These are phyloP conservation scores for Hydnum rufescens DNA, from an alignment of 768 basidiomycete species.

Conservation along the genomic window DNA sequence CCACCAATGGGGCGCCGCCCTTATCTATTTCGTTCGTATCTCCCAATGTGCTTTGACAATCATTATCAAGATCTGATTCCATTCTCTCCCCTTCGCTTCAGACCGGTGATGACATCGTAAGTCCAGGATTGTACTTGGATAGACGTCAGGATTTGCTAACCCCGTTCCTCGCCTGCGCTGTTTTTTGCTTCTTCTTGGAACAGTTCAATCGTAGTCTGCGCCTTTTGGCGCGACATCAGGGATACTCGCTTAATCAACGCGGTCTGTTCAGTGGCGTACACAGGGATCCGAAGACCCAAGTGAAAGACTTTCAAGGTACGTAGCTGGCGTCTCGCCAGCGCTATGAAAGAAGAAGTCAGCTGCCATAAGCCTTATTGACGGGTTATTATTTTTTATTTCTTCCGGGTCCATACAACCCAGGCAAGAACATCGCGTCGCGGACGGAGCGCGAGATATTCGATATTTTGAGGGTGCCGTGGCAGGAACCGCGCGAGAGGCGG, in stretches of 20 bases:
- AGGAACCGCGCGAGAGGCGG: conserved; percentile 62
- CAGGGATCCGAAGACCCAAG: conserved; percentile 42
- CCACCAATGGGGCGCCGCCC: conserved; percentile 55
- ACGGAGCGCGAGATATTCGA: conserved; percentile 77
- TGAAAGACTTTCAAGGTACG: conserved; percentile 39
- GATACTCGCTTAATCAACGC: conserved; percentile 74
- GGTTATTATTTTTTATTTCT: too few relatives aligned
- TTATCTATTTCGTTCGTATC: conserved; percentile 67
- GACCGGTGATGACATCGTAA: conserved; percentile 67
- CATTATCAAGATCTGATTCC: background rate
- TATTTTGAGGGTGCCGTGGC: conserved; percentile 62
- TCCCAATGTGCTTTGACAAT: background rate
- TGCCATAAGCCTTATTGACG: background rate
- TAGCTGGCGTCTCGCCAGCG: conserved; percentile 3
- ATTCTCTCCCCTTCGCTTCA: too few relatives aligned
- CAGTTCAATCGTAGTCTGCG: conserved; percentile 86
- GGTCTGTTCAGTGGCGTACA: conserved; percentile 58
- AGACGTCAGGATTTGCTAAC: too few relatives aligned
- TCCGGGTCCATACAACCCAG: too few relatives aligned
- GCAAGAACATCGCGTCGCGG: conserved; percentile 52
- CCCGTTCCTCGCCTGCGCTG: background rate
- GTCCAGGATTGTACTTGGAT: too few relatives aligned
- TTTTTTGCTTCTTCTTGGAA: background rate
- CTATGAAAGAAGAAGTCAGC: background rate
- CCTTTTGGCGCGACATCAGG: conserved; percentile 58